A percentile compares a stretch with the other conserved stretches of the same genome.
phyloP scores from a whole-genome alignment of 192 early-diverging fungal species.

The Backusella tarrabulga region DNA sequence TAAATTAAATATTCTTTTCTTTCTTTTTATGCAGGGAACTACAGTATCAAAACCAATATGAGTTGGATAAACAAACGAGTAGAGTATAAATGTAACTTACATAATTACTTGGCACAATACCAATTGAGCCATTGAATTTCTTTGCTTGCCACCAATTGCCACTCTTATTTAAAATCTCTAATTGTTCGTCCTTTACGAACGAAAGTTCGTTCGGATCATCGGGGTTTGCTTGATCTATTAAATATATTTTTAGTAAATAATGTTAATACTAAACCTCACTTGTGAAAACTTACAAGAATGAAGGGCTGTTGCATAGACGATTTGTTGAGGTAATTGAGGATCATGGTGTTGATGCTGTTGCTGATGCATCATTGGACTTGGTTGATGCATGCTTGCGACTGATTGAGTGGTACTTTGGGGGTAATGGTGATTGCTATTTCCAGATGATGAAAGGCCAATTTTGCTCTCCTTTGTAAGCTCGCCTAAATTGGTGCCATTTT shows the following conservation, averaged over 20 bases:
- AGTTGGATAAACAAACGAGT: not conserved
- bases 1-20: not conserved
- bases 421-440: not conserved
- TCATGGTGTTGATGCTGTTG: not conserved
- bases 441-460: slow-evolving; percentile 2
- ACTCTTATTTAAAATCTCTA: slow-evolving; percentile 86
- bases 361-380: not conserved
- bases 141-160: slow-evolving; percentile 99
- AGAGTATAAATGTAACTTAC: slow-evolving; percentile 20
- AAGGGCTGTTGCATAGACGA: slow-evolving; percentile 54
- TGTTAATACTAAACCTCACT: not conserved
- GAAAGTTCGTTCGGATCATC: slow-evolving; percentile 91
- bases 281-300: slow-evolving; percentile 54
- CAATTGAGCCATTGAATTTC: slow-evolving; percentile 73
- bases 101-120: slow-evolving; percentile 92
- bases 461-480: slow-evolving; percentile 1
- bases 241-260: slow-evolving; percentile 1
- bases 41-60: not conserved
- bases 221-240: slow-evolving; percentile 78
- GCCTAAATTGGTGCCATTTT: not conserved
- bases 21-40: not conserved
- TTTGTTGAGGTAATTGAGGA: not conserved
- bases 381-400: not conserved
- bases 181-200: slow-evolving; percentile 81
- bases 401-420: not conserved